Evolutionary conservation across 345 rosid genomes (phyloP).

Genomic region (Pugionium cornutum): DNA sequence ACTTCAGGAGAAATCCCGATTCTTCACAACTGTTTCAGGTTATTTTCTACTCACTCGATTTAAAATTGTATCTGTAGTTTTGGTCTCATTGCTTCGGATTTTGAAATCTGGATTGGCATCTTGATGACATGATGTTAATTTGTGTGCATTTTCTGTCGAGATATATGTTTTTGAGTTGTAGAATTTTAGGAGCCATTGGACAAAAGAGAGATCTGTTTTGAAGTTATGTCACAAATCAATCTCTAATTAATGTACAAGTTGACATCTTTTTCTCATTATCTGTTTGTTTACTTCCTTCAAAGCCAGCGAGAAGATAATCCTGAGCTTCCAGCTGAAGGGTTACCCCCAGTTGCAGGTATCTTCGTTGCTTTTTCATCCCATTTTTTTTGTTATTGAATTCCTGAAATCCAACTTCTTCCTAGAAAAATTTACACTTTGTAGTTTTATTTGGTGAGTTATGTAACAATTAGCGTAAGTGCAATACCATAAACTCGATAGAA

Average conservation of each 20-base stretch:
- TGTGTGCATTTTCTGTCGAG: slow-evolving; percentile 10
- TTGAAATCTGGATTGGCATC: neutral
- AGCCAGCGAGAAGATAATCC: slow-evolving; percentile 66
- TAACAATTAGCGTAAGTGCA: neutral
- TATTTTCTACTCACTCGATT: neutral
- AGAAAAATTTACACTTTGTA: neutral
- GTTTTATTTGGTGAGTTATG: neutral
- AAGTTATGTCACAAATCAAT: neutral
- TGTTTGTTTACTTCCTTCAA: slow-evolving; percentile 38
- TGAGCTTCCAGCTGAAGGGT: slow-evolving; percentile 54
- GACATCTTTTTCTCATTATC: slow-evolving; percentile 38
- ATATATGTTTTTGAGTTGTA: slow-evolving; percentile 8
- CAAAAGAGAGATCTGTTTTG: neutral
- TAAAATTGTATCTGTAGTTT: neutral
- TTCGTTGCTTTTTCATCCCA: slow-evolving; percentile 7
- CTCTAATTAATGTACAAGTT: neutral
- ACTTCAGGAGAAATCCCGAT: slow-evolving; percentile 52
- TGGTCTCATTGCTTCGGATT: neutral
- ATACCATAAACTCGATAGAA: neutral
- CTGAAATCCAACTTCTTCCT: slow-evolving; percentile 2
- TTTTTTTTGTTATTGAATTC: neutral
- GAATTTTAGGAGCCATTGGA: slow-evolving; percentile 3
- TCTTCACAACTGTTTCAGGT: slow-evolving; percentile 64
- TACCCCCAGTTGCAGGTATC: slow-evolving; percentile 70
- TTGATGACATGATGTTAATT: neutral